phyloP scores from a whole-genome alignment of 352 stramenopile genomes.

The Phytophthora sansomeana region DNA sequence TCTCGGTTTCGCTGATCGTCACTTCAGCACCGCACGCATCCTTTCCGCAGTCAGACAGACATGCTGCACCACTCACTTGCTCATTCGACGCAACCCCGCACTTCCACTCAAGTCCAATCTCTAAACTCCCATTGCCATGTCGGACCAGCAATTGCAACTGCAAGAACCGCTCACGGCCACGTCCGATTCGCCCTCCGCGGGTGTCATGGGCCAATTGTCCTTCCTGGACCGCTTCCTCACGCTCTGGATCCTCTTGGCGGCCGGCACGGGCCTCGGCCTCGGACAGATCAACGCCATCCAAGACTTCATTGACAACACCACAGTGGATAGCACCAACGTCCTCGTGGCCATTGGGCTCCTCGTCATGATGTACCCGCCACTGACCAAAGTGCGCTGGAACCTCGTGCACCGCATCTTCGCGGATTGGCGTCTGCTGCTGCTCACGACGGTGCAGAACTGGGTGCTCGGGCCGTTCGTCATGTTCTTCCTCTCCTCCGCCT shows the following conservation, averaged over 20 bases:
- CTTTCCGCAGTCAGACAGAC: too few relatives aligned
- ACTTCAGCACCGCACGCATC: too few relatives aligned
- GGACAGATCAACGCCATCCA: conserved; percentile 46
- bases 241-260: conserved; percentile 58
- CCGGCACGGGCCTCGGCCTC: conserved; percentile 39
- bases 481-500: conserved; percentile 53
- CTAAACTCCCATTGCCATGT: background rate
- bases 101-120: background rate
- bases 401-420: conserved; percentile 54
- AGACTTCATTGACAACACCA: conserved; percentile 54
- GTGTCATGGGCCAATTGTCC: conserved; percentile 34
- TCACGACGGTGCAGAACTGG: conserved; percentile 71
- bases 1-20: too few relatives aligned
- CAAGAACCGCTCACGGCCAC: background rate
- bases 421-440: conserved; percentile 55
- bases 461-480: conserved; percentile 61
- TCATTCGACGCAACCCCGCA: background rate
- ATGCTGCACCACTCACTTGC: background rate
- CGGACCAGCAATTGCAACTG: conserved; percentile 1
- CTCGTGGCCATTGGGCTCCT: conserved; percentile 59
- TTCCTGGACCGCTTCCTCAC: conserved; percentile 57
- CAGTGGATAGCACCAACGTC: conserved; percentile 55
- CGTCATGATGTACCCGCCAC: conserved; percentile 69
- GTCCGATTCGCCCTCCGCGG: background rate
- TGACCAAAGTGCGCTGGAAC: conserved; percentile 61